phyloP scores from a whole-genome alignment of 1,139 yeast genomes.

The Taiozyma onychis region DNA sequence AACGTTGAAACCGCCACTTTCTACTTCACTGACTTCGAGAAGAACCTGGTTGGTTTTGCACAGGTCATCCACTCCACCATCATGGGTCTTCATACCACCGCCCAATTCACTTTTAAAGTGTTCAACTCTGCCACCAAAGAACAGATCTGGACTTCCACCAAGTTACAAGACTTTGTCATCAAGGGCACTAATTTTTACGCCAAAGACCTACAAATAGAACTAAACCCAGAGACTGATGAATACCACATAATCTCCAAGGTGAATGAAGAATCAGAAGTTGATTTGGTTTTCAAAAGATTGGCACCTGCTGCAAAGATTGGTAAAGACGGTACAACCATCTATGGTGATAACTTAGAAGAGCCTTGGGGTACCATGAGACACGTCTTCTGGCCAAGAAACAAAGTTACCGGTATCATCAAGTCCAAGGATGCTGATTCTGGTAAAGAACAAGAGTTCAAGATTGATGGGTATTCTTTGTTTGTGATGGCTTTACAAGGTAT shows the following conservation, averaged over 20 bases:
- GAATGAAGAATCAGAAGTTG: conserved; percentile 66
- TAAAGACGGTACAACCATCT: conserved; percentile 73
- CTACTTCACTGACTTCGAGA: conserved; percentile 62
- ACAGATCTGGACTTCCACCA: conserved; percentile 82
- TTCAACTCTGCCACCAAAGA: conserved; percentile 34
- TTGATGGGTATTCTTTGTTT: conserved; percentile 69
- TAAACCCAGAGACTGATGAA: conserved; percentile 47
- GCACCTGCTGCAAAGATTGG: conserved; percentile 92
- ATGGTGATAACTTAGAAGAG: conserved; percentile 72
- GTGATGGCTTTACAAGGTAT: conserved; percentile 99
- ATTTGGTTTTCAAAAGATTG: conserved; percentile 52
- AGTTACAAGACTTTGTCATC: conserved; percentile 70
- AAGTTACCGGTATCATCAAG: conserved; percentile 56
- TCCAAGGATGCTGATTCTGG: conserved; percentile 21
- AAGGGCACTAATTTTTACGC: conserved; percentile 84
- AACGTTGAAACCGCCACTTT: conserved; percentile 95
- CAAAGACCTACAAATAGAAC: conserved; percentile 55
- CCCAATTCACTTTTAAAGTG: conserved; percentile 89
- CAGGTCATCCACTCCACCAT: conserved; percentile 92
- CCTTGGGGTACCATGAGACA: conserved; percentile 99
- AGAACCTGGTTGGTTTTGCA: conserved; percentile 77
- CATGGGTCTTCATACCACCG: conserved; percentile 84
- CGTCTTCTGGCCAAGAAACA: conserved; percentile 90
- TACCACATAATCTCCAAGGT: conserved; percentile 64
- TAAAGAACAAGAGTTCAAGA: conserved; percentile 24